phyloP scores from a whole-genome alignment of 371 early-diverging fungal genomes.

The Enteropsectra breve region DNA sequence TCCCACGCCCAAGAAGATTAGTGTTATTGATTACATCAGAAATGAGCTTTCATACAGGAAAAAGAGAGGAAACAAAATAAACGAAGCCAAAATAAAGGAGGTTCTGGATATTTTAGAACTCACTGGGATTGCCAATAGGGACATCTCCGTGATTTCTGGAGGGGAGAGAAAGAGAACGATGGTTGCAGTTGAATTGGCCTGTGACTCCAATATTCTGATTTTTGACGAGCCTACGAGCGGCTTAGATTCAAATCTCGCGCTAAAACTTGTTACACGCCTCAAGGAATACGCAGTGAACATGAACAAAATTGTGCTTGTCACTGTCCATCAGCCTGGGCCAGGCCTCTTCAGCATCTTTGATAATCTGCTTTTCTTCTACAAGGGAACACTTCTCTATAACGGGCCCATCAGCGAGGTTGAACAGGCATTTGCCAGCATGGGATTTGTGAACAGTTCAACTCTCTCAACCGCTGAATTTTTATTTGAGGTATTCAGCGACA shows the following conservation, averaged over 20 bases:
- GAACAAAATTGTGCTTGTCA: conserved; percentile 75
- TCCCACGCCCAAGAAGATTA: conserved; percentile 62
- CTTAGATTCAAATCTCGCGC: conserved; percentile 77
- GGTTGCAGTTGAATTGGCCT: conserved; percentile 56
- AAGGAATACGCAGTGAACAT: conserved; percentile 66
- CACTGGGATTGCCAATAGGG: conserved; percentile 39
- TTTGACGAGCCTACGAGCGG: conserved; percentile 77
- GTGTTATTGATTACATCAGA: conserved; percentile 53
- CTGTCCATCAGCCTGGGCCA: conserved; percentile 82
- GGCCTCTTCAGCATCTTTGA: conserved; percentile 78
- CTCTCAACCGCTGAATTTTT: too few relatives aligned
- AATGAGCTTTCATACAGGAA: conserved; percentile 25
- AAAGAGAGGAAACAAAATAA: neutral
- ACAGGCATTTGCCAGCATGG: conserved; percentile 62
- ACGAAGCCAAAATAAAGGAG: conserved; percentile 17
- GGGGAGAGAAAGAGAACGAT: conserved; percentile 59
- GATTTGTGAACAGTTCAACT: too few relatives aligned
- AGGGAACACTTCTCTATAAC: conserved; percentile 57
- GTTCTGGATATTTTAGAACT: conserved; percentile 58
- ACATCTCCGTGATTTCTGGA: conserved; percentile 53
- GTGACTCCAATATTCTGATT: conserved; percentile 58
- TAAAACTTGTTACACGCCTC: conserved; percentile 72
- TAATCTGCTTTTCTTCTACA: conserved; percentile 69
- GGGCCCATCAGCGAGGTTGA: conserved; percentile 59
- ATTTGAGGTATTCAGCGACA: too few relatives aligned